Percentiles rank a stretch among this genome's conserved stretches.
Evolutionary conservation across 768 basidiomycete species (phyloP).

Genomic region (Lentinula aciculospora): DNA sequence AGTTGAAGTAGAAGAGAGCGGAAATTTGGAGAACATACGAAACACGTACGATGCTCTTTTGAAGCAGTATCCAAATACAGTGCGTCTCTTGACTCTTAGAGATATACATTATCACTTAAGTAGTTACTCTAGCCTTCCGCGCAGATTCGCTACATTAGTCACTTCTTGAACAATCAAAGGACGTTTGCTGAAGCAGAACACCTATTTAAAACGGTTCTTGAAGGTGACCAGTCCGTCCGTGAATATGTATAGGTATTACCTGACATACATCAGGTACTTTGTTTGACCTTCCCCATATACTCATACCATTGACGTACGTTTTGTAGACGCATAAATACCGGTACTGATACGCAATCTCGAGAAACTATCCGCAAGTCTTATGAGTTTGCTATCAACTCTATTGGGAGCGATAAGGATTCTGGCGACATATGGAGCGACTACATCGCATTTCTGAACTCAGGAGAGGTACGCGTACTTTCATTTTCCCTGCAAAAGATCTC

Average conservation of each 20-base stretch:
- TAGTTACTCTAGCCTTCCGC: conserved; percentile 55
- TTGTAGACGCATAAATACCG: conserved; percentile 57
- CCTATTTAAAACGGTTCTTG: conserved; percentile 85
- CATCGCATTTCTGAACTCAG: conserved; percentile 79
- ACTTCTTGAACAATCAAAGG: conserved; percentile 58
- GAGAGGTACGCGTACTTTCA: conserved; percentile 50
- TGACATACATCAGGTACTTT: conserved; percentile 80
- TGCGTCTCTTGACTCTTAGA: conserved; percentile 32
- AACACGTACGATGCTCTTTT: conserved; percentile 79
- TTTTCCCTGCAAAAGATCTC: background rate
- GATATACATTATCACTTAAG: background rate
- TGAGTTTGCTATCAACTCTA: conserved; percentile 84
- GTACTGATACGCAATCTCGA: conserved; percentile 57
- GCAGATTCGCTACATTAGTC: conserved; percentile 80
- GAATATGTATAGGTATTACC: conserved; percentile 89
- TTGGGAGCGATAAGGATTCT: conserved; percentile 90
- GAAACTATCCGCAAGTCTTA: conserved; percentile 83
- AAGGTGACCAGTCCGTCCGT: conserved; percentile 74
- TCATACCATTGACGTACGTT: conserved; percentile 12
- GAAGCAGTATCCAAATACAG: conserved; percentile 86
- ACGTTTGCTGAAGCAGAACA: conserved; percentile 76
- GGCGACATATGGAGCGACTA: conserved; percentile 94
- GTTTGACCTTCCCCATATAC: conserved; percentile 3
- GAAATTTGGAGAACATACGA: conserved; percentile 76
- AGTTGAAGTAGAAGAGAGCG: conserved; percentile 67